A percentile compares a stretch with the other conserved stretches of the same genome.
phyloP scores from a whole-genome alignment of 2,329 filamentous ascomycete genomes.

The Mollisiaceae sp. region DNA sequence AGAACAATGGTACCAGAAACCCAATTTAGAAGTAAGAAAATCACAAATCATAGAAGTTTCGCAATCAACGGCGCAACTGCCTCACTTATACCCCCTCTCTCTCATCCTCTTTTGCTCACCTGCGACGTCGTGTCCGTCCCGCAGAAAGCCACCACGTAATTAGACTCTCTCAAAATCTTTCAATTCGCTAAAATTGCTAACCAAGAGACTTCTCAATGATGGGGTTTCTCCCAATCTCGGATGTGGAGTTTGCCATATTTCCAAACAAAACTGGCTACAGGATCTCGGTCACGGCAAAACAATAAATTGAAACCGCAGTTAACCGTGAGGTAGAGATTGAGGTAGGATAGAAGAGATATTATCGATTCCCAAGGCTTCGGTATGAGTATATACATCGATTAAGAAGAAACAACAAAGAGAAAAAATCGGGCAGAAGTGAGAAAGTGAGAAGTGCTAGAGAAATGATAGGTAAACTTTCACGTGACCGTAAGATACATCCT shows the following conservation, averaged over 20 bases:
- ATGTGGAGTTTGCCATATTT: constrained; percentile 6
- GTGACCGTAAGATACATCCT: no score
- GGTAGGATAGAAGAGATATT: not conserved
- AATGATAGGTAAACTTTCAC: no score
- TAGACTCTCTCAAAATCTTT: not conserved
- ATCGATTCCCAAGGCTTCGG: not conserved
- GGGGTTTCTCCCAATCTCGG: not conserved
- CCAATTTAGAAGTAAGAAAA: not conserved
- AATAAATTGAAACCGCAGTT: not conserved
- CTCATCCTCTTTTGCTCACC: not conserved
- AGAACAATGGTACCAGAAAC: not conserved
- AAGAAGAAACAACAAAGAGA: not conserved
- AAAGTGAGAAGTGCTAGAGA: no score
- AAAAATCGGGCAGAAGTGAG: no score
- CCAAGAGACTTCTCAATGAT: not conserved
- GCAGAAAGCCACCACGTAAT: not conserved
- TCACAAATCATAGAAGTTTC: not conserved
- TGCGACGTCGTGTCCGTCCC: not conserved
- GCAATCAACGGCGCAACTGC: not conserved
- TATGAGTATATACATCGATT: not conserved
- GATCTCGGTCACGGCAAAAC: not conserved
- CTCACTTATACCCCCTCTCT: not conserved
- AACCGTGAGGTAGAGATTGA: not conserved
- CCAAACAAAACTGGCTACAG: not conserved
- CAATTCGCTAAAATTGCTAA: not conserved